A percentile compares a stretch with the other conserved stretches of the same genome.
Conservation (phyloP, 345 rosid species). For the Stellera chamaejasme region DNA sequence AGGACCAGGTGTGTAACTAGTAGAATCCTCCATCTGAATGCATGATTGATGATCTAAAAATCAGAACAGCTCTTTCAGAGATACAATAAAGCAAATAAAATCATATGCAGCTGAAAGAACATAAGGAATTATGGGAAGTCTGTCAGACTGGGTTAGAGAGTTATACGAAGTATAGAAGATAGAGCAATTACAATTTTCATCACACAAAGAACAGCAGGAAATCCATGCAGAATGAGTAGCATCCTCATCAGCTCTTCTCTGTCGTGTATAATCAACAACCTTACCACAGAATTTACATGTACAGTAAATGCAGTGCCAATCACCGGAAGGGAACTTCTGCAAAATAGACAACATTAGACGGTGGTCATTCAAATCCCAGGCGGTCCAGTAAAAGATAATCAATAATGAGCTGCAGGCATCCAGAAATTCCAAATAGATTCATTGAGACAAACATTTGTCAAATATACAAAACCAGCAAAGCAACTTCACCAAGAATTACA, state of each 20-base stretch:
- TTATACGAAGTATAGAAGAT: conserved; percentile 4
- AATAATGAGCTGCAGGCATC: neutral
- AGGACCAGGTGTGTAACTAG: conserved; percentile 18
- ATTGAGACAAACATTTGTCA: neutral
- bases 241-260: conserved; percentile 18
- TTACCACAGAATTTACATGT: conserved; percentile 78
- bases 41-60: conserved; percentile 70
- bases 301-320: conserved; percentile 86
- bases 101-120: no score
- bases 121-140: no score
- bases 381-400: neutral
- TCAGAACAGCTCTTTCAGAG: conserved; percentile 5
- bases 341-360: conserved; percentile 11
- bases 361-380: conserved; percentile 1
- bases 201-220: conserved; percentile 66
- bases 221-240: conserved; percentile 20
- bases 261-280: conserved; percentile 27
- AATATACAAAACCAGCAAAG: neutral
- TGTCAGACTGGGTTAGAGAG: neutral
- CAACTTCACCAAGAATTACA: neutral
- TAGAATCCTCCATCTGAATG: conserved; percentile 25
- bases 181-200: conserved; percentile 66
- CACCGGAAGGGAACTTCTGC: conserved; percentile 82
- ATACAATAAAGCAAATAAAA: no score
- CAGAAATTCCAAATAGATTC: neutral